A percentile compares a stretch with the other conserved stretches of the same genome.
Conservation (phyloP, 2,329 filamentous ascomycete genomes). For the Penicillium sumatraense region DNA sequence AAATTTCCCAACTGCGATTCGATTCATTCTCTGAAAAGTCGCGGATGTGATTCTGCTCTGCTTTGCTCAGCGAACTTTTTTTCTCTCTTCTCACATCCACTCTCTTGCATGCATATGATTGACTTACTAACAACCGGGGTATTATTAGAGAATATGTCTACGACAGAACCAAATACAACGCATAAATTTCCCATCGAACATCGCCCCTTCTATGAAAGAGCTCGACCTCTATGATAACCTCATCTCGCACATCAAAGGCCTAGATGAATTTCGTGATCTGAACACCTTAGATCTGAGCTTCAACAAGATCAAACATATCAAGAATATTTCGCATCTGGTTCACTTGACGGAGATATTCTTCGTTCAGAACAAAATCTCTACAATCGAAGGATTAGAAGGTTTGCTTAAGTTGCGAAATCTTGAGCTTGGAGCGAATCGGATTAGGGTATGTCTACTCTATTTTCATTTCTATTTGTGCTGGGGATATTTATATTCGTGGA, state of each 20-base stretch:
- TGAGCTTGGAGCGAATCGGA: constrained; percentile 89
- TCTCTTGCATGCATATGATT: background rate
- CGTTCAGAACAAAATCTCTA: constrained; percentile 90
- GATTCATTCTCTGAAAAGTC: background rate
- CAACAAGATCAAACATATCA: constrained; percentile 99
- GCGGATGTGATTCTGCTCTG: background rate
- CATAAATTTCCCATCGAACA: constrained; percentile 72
- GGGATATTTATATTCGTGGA: background rate
- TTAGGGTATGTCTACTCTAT: constrained; percentile 70
- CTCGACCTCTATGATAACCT: constrained; percentile 97
- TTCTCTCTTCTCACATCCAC: background rate
- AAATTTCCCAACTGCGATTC: constrained; percentile 6
- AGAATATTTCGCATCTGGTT: constrained; percentile 77
- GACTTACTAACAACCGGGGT: background rate
- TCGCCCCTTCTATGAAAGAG: constrained; percentile 73
- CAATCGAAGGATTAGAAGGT: constrained; percentile 81
- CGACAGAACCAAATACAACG: constrained; percentile 87
- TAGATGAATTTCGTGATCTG: constrained; percentile 77
- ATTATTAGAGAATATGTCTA: constrained; percentile 77
- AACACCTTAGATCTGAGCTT: constrained; percentile 88
- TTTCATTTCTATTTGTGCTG: no score
- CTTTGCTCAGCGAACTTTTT: background rate
- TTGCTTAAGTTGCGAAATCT: constrained; percentile 77
- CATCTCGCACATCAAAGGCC: constrained; percentile 80
- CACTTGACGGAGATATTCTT: constrained; percentile 85